Percentiles rank a stretch among this genome's conserved stretches.
These are phyloP conservation scores for Clohesyomyces aquaticus DNA, from an alignment of 495 filamentous ascomycete species.

Conservation along the genomic window DNA sequence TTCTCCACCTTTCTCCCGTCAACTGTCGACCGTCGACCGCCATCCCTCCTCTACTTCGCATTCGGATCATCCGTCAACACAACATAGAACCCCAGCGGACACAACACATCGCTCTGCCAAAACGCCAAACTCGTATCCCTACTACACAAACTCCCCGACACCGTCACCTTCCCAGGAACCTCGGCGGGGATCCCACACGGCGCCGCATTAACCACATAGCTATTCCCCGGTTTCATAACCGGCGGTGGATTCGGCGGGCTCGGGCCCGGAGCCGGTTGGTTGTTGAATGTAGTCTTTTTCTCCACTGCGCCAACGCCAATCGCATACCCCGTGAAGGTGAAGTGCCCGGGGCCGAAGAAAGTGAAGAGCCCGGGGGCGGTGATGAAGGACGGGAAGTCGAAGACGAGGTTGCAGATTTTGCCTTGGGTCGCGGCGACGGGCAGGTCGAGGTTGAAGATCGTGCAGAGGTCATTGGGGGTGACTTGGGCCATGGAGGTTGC, in stretches of 20 bases:
- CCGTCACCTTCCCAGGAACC: slow-evolving; percentile 1
- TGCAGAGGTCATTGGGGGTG: slow-evolving; percentile 36
- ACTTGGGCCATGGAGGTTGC: slow-evolving; percentile 8
- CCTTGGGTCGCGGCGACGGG: slow-evolving; percentile 25
- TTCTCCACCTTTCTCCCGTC: too few relatives aligned
- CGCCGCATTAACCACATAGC: slow-evolving; percentile 30
- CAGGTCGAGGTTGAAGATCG: slow-evolving; percentile 40
- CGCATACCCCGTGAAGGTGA: slow-evolving; percentile 54
- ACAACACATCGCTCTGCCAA: slow-evolving; percentile 12
- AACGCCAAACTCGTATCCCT: slow-evolving; percentile 24
- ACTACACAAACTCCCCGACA: slow-evolving; percentile 18
- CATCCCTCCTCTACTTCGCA: background rate
- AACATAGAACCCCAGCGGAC: slow-evolving; percentile 30
- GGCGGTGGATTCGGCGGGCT: slow-evolving; percentile 29
- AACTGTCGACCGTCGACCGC: background rate
- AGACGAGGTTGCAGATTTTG: slow-evolving; percentile 36
- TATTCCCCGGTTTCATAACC: slow-evolving; percentile 29
- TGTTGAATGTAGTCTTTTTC: slow-evolving; percentile 23
- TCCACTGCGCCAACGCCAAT: slow-evolving; percentile 22
- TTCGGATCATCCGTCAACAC: slow-evolving; percentile 23
- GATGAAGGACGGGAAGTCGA: slow-evolving; percentile 30
- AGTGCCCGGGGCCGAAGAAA: slow-evolving; percentile 64
- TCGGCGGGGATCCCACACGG: slow-evolving; percentile 24
- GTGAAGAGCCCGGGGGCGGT: slow-evolving; percentile 64
- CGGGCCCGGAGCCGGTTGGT: slow-evolving; percentile 29